Conservation (phyloP, 345 rosid genomes). For the Pistacia vera region DNA sequence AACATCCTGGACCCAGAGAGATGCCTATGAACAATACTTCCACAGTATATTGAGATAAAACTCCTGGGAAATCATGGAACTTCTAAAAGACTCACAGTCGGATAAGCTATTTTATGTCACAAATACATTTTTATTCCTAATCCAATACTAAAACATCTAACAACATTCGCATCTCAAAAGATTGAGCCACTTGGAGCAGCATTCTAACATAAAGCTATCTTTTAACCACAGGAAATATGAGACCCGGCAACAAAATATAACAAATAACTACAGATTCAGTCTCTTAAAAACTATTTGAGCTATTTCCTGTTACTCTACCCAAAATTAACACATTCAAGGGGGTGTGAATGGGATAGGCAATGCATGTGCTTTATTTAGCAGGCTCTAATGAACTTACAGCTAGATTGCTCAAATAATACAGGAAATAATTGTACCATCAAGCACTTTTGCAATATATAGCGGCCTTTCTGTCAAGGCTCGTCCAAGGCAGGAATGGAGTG, state of each 20-base stretch:
- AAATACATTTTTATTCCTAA: too few relatives aligned
- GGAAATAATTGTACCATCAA: background rate
- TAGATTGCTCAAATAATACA: background rate
- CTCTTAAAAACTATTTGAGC: too few relatives aligned
- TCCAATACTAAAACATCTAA: background rate
- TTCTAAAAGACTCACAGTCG: background rate
- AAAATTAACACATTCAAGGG: background rate
- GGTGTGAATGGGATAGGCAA: background rate
- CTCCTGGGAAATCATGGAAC: background rate
- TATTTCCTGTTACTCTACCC: background rate
- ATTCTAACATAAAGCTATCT: background rate
- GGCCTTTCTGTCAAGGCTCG: background rate
- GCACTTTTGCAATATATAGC: background rate
- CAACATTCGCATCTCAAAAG: background rate
- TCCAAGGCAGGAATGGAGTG: background rate
- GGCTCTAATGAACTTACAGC: background rate
- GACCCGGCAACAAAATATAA: too few relatives aligned
- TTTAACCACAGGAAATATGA: too few relatives aligned
- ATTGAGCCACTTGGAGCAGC: background rate
- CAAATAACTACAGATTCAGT: too few relatives aligned
- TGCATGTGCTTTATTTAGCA: background rate
- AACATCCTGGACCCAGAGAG: slow-evolving; percentile 1
- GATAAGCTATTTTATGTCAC: background rate
- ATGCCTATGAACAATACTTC: background rate
- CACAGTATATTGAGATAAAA: background rate